Conservation (phyloP, 129 eudicot genomes). For the Saussurea involucrata region DNA sequence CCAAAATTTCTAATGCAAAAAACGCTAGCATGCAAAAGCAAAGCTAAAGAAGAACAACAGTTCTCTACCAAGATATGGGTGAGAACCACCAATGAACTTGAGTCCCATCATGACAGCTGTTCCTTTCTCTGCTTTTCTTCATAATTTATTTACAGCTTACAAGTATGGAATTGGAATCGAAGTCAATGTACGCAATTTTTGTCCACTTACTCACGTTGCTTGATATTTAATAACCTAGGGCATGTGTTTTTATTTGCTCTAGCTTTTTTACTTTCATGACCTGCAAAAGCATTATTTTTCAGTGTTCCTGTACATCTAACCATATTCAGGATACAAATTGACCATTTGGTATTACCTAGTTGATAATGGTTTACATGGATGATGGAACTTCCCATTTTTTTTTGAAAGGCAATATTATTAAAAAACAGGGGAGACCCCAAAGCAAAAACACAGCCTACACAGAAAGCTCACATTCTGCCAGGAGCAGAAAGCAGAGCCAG, state of each 20-base stretch:
- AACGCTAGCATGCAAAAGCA: background rate
- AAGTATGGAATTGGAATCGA: background rate
- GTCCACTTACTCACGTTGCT: background rate
- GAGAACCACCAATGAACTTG: conserved; percentile 13
- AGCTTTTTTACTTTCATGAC: background rate
- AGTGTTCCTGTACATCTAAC: background rate
- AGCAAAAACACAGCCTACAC: no score
- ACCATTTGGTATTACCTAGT: background rate
- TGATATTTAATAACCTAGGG: background rate
- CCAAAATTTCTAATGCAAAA: background rate
- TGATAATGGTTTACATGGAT: background rate
- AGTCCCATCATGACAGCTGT: conserved; percentile 1
- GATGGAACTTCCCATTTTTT: background rate
- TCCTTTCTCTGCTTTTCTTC: conserved; percentile 1
- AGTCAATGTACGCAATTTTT: background rate
- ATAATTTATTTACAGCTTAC: background rate
- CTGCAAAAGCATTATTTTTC: background rate
- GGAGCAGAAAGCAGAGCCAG: no score
- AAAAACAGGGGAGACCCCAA: no score
- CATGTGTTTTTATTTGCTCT: background rate
- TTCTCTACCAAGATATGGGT: background rate
- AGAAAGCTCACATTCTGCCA: no score
- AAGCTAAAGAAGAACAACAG: background rate
- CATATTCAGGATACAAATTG: background rate
- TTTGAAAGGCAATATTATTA: no score